These are phyloP conservation scores for Schizosaccharomyces japonicus DNA, from an alignment of 805 yeast genomes.

Conservation along the genomic window DNA sequence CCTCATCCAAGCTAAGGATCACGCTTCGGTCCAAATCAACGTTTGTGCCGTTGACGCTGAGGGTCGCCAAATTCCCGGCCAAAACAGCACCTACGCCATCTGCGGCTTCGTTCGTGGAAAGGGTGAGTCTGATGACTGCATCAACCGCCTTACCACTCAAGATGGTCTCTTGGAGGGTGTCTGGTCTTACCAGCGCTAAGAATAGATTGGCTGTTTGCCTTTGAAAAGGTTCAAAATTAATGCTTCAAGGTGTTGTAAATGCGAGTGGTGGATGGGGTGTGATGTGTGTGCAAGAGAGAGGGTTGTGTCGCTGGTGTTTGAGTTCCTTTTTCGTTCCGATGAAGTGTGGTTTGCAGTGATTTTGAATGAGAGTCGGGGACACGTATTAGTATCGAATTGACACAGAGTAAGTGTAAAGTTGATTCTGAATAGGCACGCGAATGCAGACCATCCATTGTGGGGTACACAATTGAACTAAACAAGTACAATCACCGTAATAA, in stretches of 20 bases:
- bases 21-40: conserved; percentile 96
- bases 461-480: too few species aligned
- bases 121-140: conserved; percentile 98
- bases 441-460: too few species aligned
- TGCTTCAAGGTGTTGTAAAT: not conserved
- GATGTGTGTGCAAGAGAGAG: too few species aligned
- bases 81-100: conserved; percentile 83
- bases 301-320: too few species aligned
- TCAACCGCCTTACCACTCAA: conserved; percentile 96
- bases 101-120: conserved; percentile 93
- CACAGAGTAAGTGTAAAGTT: too few species aligned
- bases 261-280: too few species aligned
- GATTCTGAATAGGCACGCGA: too few species aligned
- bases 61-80: conserved; percentile 84
- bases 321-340: too few species aligned
- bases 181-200: conserved; percentile 5
- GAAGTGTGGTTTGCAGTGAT: too few species aligned
- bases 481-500: too few species aligned
- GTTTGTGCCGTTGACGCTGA: conserved; percentile 92
- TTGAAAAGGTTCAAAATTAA: conserved; percentile 6
- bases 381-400: too few species aligned
- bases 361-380: too few species aligned
- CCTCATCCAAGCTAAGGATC: conserved; percentile 98
- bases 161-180: conserved; percentile 78
- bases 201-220: not conserved